Percentiles rank a stretch among this genome's conserved stretches.
phyloP scores from a whole-genome alignment of 2,329 filamentous ascomycete species.

The Venturia oleaginea region DNA sequence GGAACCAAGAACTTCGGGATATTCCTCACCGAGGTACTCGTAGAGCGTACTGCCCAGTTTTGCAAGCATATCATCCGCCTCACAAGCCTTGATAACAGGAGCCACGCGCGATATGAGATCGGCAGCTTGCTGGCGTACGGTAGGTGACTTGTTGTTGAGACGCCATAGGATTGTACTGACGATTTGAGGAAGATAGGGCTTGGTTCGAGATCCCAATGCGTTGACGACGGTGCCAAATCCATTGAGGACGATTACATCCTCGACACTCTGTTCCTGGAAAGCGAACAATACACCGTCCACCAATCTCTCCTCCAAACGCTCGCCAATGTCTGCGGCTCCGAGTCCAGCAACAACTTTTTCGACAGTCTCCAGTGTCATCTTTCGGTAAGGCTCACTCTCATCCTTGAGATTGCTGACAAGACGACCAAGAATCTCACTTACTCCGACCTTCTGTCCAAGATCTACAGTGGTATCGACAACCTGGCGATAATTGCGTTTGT shows the following conservation, averaged over 20 bases:
- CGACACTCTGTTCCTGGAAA: slow-evolving; percentile 96
- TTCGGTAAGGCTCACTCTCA: slow-evolving; percentile 93
- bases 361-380: slow-evolving; percentile 98
- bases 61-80: slow-evolving; percentile 89
- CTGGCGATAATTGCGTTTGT: slow-evolving; percentile 95
- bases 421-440: slow-evolving; percentile 85
- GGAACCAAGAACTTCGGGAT: slow-evolving; percentile 92
- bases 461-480: slow-evolving; percentile 98
- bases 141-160: slow-evolving; percentile 95
- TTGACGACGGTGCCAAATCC: slow-evolving; percentile 98
- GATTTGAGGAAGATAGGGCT: slow-evolving; percentile 93
- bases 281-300: slow-evolving; percentile 93
- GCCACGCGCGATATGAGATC: slow-evolving; percentile 95
- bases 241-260: slow-evolving; percentile 93
- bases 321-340: slow-evolving; percentile 87
- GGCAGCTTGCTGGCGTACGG: slow-evolving; percentile 91
- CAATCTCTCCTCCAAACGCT: slow-evolving; percentile 83
- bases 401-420: slow-evolving; percentile 96
- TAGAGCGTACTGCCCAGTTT: slow-evolving; percentile 92
- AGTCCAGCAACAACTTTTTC: slow-evolving; percentile 93
- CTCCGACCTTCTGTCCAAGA: slow-evolving; percentile 94
- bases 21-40: slow-evolving; percentile 97
- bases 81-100: slow-evolving; percentile 98
- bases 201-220: slow-evolving; percentile 84
- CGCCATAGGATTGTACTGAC: slow-evolving; percentile 94